These are phyloP conservation scores for Populus alba DNA, from an alignment of 345 rosid species.

Conservation along the genomic window DNA sequence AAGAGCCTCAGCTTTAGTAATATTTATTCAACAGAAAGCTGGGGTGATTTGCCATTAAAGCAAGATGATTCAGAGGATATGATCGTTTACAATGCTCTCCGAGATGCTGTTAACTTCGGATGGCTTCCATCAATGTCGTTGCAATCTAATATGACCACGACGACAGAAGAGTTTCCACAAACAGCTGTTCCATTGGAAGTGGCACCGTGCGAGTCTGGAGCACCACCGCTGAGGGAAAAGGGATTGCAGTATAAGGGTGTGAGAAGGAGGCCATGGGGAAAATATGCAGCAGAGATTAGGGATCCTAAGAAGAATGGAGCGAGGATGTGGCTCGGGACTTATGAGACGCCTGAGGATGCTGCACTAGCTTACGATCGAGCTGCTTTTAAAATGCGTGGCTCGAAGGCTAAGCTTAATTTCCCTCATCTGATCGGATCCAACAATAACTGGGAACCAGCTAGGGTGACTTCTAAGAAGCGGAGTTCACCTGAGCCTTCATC, in stretches of 20 bases:
- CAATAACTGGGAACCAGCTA: constrained; percentile 6
- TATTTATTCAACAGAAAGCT: constrained; percentile 14
- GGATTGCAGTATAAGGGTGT: constrained; percentile 21
- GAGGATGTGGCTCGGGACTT: constrained; percentile 68
- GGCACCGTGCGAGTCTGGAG: not conserved
- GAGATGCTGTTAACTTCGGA: constrained; percentile 19
- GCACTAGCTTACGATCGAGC: constrained; percentile 36
- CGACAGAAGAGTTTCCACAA: no score
- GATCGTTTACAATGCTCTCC: constrained; percentile 23
- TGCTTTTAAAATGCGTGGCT: constrained; percentile 36
- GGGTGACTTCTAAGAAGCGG: constrained; percentile 14
- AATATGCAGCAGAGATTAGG: constrained; percentile 65
- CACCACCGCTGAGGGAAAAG: not conserved
- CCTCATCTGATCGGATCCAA: constrained; percentile 32
- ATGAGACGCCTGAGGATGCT: constrained; percentile 63
- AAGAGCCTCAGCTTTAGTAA: not conserved
- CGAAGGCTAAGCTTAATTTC: constrained; percentile 39
- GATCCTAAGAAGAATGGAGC: constrained; percentile 65
- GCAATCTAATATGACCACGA: not conserved
- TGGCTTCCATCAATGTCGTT: constrained; percentile 15
- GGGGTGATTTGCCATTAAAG: constrained; percentile 35
- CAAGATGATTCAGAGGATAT: constrained; percentile 25
- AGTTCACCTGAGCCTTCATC: not conserved
- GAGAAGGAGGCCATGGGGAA: constrained; percentile 67
- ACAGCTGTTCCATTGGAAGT: no score